phyloP scores from a whole-genome alignment of 2,329 filamentous ascomycete genomes.

The Penicillium olsonii region DNA sequence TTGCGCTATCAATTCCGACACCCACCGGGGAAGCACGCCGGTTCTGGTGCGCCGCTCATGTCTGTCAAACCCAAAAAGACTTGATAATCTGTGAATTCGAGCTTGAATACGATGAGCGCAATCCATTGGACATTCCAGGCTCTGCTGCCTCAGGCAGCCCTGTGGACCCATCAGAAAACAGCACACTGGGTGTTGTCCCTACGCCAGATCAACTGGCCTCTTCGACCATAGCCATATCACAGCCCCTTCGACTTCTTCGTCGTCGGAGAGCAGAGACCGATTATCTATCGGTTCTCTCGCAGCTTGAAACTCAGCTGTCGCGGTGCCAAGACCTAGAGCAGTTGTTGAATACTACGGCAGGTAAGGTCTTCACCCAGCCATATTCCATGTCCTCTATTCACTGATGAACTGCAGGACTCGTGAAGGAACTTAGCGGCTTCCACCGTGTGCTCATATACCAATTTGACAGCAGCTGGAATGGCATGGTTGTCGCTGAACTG shows the following conservation, averaged over 20 bases:
- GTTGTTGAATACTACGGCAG: slow-evolving; percentile 76
- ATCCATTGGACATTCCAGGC: slow-evolving; percentile 28
- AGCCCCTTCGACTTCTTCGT: slow-evolving; percentile 73
- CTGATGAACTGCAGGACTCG: slow-evolving; percentile 57
- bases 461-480: slow-evolving; percentile 80
- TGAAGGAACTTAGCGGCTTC: slow-evolving; percentile 88
- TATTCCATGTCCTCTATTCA: background rate
- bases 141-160: slow-evolving; percentile 20
- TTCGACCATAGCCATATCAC: slow-evolving; percentile 74
- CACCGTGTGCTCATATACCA: slow-evolving; percentile 93
- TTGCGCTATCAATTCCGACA: slow-evolving; percentile 71
- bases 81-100: slow-evolving; percentile 88
- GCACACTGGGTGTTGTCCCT: slow-evolving; percentile 69
- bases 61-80: slow-evolving; percentile 66
- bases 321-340: slow-evolving; percentile 66
- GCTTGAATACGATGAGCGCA: slow-evolving; percentile 74
- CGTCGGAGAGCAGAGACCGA: slow-evolving; percentile 76
- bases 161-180: slow-evolving; percentile 38
- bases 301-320: slow-evolving; percentile 79
- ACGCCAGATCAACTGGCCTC: slow-evolving; percentile 73
- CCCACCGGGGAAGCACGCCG: slow-evolving; percentile 61
- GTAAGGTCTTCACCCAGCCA: background rate
- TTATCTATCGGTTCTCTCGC: slow-evolving; percentile 81
- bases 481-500: slow-evolving; percentile 82
- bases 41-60: slow-evolving; percentile 85